phyloP scores from a whole-genome alignment of 371 early-diverging fungal species.

The Enterospora canceri region DNA sequence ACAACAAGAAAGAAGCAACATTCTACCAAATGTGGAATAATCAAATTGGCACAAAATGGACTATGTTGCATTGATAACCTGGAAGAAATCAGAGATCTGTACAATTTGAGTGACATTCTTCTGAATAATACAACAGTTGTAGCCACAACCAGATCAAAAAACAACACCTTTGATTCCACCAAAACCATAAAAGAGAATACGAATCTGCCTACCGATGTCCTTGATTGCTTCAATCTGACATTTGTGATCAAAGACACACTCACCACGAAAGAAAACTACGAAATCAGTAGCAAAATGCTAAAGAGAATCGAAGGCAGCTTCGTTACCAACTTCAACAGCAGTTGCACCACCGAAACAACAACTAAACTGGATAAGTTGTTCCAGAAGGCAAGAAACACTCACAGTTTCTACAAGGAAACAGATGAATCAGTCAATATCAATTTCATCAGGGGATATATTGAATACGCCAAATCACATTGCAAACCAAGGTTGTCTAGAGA shows the following conservation, averaged over 20 bases:
- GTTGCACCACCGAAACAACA: neutral
- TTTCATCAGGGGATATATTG: conserved; percentile 58
- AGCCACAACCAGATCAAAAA: conserved; percentile 54
- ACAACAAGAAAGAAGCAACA: conserved; percentile 64
- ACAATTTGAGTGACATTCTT: conserved; percentile 51
- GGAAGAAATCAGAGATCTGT: conserved; percentile 66
- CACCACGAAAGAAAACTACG: conserved; percentile 31
- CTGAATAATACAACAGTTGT: conserved; percentile 51
- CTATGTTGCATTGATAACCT: conserved; percentile 71
- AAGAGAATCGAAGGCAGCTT: no score
- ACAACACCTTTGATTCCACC: conserved; percentile 41
- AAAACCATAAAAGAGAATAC: conserved; percentile 55
- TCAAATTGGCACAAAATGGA: conserved; percentile 61
- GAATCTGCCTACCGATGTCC: conserved; percentile 37
- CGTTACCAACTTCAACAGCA: neutral
- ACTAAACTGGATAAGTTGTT: conserved; percentile 30
- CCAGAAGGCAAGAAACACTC: conserved; percentile 57
- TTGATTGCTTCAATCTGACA: conserved; percentile 43
- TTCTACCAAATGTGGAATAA: conserved; percentile 64
- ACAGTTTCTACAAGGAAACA: conserved; percentile 49
- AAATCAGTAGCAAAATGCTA: conserved; percentile 22
- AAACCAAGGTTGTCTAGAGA: conserved; percentile 44
- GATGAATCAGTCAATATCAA: conserved; percentile 14
- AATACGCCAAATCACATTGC: conserved; percentile 44
- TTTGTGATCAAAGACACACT: conserved; percentile 47